These are phyloP conservation scores for Termitomyces sp. DNA, from an alignment of 768 basidiomycete genomes.

Conservation along the genomic window DNA sequence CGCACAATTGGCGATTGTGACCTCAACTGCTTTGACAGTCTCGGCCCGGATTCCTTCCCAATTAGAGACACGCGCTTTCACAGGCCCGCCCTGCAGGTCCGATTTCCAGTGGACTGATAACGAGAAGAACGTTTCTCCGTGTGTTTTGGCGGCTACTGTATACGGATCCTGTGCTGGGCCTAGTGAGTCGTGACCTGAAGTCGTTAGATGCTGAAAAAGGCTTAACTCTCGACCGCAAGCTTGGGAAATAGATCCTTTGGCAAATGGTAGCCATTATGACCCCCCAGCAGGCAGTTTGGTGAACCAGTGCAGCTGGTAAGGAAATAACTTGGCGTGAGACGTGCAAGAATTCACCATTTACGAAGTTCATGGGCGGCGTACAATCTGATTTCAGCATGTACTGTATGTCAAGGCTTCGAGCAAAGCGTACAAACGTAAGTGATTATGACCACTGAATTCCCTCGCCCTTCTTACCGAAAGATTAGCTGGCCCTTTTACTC, in stretches of 20 bases:
- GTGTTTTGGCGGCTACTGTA: conserved; percentile 31
- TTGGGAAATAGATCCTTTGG: conserved; percentile 24
- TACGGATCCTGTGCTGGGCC: conserved; percentile 32
- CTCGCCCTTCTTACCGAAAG: not conserved
- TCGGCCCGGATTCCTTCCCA: not conserved
- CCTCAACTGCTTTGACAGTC: conserved; percentile 1
- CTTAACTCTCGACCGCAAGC: conserved; percentile 16
- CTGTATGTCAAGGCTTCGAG: conserved; percentile 40
- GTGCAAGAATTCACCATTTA: not conserved
- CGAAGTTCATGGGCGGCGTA: conserved; percentile 55
- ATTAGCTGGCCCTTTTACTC: conserved; percentile 6
- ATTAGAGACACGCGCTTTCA: conserved; percentile 10
- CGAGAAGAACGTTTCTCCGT: conserved; percentile 27
- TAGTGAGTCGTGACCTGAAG: conserved; percentile 24
- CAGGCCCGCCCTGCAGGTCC: conserved; percentile 23
- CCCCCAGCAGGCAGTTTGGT: conserved; percentile 8
- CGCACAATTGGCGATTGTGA: not conserved
- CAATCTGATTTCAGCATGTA: conserved; percentile 51
- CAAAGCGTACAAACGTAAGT: conserved; percentile 26
- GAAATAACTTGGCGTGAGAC: not conserved
- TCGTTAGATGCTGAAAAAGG: not conserved
- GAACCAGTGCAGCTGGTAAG: conserved; percentile 36
- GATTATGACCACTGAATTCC: not conserved
- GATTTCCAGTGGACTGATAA: conserved; percentile 36
- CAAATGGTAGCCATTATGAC: not conserved